A percentile compares a stretch with the other conserved stretches of the same genome.
phyloP scores from a whole-genome alignment of 164 flowering plant genomes.

The Saururus chinensis region DNA sequence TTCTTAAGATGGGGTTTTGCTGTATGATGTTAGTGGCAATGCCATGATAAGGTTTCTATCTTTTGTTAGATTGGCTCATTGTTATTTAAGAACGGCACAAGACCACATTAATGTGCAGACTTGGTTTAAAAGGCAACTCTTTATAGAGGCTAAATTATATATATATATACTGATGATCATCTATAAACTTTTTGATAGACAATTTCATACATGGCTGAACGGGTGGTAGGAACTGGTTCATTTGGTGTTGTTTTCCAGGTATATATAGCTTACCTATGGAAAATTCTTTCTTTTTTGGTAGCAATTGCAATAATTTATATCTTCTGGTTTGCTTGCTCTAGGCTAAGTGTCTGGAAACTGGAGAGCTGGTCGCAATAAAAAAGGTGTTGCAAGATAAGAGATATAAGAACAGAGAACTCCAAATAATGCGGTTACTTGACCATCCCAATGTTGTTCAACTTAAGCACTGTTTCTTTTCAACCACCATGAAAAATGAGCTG shows the following conservation, averaged over 20 bases:
- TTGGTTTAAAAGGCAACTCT: too few relatives aligned
- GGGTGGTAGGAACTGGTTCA: slow-evolving; percentile 99
- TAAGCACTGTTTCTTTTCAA: slow-evolving; percentile 83
- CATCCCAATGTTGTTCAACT: slow-evolving; percentile 81
- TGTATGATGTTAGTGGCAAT: too few relatives aligned
- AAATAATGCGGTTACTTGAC: slow-evolving; percentile 74
- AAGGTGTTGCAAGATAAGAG: slow-evolving; percentile 97
- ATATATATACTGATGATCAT: not conserved
- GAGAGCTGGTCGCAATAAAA: slow-evolving; percentile 89
- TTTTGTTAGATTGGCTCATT: too few relatives aligned
- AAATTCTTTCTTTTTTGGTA: not conserved
- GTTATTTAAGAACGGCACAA: too few relatives aligned
- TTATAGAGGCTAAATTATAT: too few relatives aligned
- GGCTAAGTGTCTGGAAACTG: slow-evolving; percentile 94
- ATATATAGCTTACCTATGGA: not conserved
- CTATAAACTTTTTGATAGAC: slow-evolving; percentile 36
- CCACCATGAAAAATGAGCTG: slow-evolving; percentile 78
- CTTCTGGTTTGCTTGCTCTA: slow-evolving; percentile 12
- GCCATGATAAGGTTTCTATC: too few relatives aligned
- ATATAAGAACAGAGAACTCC: slow-evolving; percentile 97
- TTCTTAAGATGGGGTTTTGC: too few relatives aligned
- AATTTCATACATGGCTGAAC: slow-evolving; percentile 91
- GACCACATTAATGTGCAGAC: too few relatives aligned
- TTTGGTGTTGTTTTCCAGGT: slow-evolving; percentile 98
- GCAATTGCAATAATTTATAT: not conserved